phyloP scores from a whole-genome alignment of 257 asterid species.

The Solanum peruvianum region DNA sequence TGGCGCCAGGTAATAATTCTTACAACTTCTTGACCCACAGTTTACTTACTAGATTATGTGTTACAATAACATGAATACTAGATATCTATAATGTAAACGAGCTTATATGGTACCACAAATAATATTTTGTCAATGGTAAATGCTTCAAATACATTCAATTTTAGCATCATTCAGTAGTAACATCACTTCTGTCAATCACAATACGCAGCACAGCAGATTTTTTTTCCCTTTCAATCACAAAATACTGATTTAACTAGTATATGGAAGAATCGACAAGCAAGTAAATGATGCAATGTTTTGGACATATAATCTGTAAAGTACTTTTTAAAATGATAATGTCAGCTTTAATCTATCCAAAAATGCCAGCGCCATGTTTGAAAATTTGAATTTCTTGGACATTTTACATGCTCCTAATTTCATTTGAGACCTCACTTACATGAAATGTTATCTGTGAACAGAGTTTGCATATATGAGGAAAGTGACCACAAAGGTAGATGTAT shows the following conservation, averaged over 20 bases:
- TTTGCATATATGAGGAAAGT: constrained; percentile 73
- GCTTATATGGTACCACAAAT: neutral
- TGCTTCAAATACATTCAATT: neutral
- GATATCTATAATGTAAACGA: neutral
- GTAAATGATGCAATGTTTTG: neutral
- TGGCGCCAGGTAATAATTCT: constrained; percentile 59
- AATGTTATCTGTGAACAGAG: constrained; percentile 25
- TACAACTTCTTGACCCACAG: neutral
- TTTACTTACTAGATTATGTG: neutral
- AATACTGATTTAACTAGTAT: neutral
- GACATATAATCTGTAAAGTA: neutral
- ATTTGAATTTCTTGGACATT: neutral
- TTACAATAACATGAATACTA: neutral
- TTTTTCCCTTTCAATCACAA: neutral
- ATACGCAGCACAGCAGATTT: neutral
- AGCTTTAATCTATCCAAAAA: neutral
- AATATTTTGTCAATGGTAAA: neutral
- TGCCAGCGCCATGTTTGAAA: neutral
- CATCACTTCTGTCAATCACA: neutral
- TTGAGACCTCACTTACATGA: neutral
- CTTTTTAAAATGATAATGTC: neutral
- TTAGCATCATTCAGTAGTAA: neutral
- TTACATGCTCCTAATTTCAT: neutral
- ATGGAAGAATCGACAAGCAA: neutral
- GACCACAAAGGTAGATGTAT: constrained; percentile 65